Evolutionary conservation across 2,329 filamentous ascomycete genomes (phyloP).

Genomic region (Boeremia lycopersici): DNA sequence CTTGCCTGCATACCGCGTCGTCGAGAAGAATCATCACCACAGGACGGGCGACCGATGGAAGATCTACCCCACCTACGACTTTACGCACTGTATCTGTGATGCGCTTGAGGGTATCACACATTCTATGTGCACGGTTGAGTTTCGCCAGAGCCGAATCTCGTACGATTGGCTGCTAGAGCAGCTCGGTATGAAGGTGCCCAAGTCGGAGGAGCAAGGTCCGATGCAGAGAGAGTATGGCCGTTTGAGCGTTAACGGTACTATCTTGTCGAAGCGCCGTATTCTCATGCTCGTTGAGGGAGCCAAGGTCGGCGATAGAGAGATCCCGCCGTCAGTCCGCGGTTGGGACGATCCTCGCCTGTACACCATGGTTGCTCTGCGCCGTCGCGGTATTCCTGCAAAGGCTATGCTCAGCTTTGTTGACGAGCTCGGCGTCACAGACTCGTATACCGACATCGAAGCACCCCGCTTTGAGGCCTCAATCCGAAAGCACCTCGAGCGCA

Average conservation of each 20-base stretch:
- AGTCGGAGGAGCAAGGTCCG: slow-evolving; percentile 60
- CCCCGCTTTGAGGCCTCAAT: slow-evolving; percentile 84
- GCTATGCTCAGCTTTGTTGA: slow-evolving; percentile 89
- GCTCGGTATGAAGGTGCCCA: slow-evolving; percentile 77
- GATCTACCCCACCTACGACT: slow-evolving; percentile 96
- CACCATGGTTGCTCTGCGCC: slow-evolving; percentile 81
- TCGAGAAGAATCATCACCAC: slow-evolving; percentile 74
- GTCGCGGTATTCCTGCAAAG: slow-evolving; percentile 84
- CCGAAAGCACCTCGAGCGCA: slow-evolving; percentile 83
- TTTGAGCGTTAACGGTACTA: slow-evolving; percentile 80
- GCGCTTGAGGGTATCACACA: slow-evolving; percentile 92
- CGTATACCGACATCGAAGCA: slow-evolving; percentile 78
- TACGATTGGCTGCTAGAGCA: slow-evolving; percentile 91
- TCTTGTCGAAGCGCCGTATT: slow-evolving; percentile 86
- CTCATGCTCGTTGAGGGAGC: slow-evolving; percentile 76
- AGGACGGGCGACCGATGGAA: slow-evolving; percentile 83
- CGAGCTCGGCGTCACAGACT: slow-evolving; percentile 88
- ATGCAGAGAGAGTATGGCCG: slow-evolving; percentile 89
- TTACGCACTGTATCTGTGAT: slow-evolving; percentile 88
- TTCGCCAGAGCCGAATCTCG: slow-evolving; percentile 79
- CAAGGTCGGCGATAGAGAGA: slow-evolving; percentile 45
- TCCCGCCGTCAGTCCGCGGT: slow-evolving; percentile 69
- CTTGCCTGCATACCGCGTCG: slow-evolving; percentile 85
- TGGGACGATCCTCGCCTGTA: slow-evolving; percentile 94
- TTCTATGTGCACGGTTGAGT: slow-evolving; percentile 91